Conservation (phyloP, 352 stramenopile species). For the Phytophthora sansomeana region DNA sequence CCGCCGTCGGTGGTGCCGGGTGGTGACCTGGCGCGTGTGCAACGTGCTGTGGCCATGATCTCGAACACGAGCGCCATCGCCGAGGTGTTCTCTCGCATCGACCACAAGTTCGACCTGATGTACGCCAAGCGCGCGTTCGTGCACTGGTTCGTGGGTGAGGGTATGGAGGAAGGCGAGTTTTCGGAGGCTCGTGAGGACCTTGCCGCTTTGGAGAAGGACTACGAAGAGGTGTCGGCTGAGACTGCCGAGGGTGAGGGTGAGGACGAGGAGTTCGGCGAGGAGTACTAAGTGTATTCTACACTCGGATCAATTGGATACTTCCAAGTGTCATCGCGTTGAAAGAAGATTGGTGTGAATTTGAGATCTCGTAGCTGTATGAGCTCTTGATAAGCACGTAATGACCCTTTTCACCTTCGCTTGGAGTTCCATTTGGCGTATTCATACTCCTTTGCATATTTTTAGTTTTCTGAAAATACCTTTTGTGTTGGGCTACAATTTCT, state of each 20-base stretch:
- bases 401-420: background rate
- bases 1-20: conserved; percentile 96
- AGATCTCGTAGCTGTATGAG: background rate
- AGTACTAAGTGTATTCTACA: conserved; percentile 68
- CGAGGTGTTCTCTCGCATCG: conserved; percentile 97
- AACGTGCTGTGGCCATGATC: conserved; percentile 99
- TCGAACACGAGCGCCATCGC: conserved; percentile 99
- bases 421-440: too few species aligned
- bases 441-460: background rate
- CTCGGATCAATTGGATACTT: background rate
- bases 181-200: conserved; percentile 98
- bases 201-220: conserved; percentile 91
- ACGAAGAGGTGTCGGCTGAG: conserved; percentile 99
- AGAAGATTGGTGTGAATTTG: conserved; percentile 7
- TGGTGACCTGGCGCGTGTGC: conserved; percentile 97
- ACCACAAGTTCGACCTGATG: conserved; percentile 99
- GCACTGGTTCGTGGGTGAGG: conserved; percentile 99
- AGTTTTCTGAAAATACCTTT: background rate
- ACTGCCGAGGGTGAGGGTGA: conserved; percentile 97
- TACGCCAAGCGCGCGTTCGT: conserved; percentile 99
- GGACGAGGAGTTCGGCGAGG: conserved; percentile 94
- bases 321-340: background rate
- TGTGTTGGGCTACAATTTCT: background rate
- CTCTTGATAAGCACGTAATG: conserved; percentile 2
- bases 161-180: conserved; percentile 99